phyloP scores from a whole-genome alignment of 176 grass and related monocot species.

The Bolboschoenus planiculmis region DNA sequence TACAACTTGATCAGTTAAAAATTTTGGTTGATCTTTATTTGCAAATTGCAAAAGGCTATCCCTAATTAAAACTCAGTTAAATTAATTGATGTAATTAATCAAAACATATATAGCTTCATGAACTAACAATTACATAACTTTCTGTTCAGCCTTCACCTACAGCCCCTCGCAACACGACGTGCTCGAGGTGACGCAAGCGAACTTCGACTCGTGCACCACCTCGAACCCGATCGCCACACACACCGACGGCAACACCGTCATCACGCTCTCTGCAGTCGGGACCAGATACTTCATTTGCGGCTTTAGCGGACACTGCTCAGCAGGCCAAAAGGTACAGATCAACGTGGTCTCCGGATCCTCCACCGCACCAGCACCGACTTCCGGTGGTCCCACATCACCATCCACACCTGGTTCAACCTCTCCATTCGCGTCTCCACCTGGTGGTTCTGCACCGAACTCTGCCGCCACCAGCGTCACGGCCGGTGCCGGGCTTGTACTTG shows the following conservation, averaged over 20 bases:
- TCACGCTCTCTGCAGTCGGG: conserved; percentile 33
- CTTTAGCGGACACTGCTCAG: conserved; percentile 42
- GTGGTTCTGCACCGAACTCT: background rate
- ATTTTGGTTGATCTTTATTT: too few relatives aligned
- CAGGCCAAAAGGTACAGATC: conserved; percentile 67
- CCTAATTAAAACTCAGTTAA: too few relatives aligned
- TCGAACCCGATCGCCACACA: conserved; percentile 35
- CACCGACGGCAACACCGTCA: conserved; percentile 47
- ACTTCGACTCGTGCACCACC: conserved; percentile 45
- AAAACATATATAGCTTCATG: background rate
- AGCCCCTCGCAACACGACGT: conserved; percentile 47
- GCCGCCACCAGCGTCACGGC: background rate
- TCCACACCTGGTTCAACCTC: background rate
- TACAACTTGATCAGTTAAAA: background rate
- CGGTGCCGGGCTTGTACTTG: background rate
- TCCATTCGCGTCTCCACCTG: background rate
- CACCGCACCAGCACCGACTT: background rate
- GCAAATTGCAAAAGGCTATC: too few relatives aligned
- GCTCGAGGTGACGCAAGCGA: conserved; percentile 49
- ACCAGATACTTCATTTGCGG: conserved; percentile 82
- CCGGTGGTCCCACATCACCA: background rate
- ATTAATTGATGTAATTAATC: background rate
- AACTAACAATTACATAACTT: background rate
- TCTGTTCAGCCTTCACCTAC: conserved; percentile 51
- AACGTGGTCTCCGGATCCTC: conserved; percentile 10